Base-by-base conservation (phyloP, 208 protist species). In the Acanthamoeba triangularis region DNA sequence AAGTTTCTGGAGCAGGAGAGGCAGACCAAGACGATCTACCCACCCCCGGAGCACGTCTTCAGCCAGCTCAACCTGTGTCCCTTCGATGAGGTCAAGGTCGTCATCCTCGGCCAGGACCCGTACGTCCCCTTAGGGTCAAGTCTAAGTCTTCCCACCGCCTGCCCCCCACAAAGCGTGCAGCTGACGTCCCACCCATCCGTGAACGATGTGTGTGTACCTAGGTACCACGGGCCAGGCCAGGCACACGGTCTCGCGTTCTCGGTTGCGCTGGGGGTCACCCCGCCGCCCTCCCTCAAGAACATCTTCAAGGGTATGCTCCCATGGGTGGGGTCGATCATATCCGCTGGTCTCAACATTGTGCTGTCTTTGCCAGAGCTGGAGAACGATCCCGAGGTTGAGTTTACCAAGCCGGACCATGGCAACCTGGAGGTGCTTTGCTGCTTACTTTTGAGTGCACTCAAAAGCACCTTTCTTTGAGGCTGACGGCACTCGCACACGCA, bases 161-260 rank as follows among this genome's bases (percentile, higher is more conserved):
- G 41, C 5, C 30, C 20, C 14, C 65, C 56, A 16, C 56, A 23
- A 7, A 54, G 23, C 44, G n/a, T 8, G 13, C 13, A 6, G 6
- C 3, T 44, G 35, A 20, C 18, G 3, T 23, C 8, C 37, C n/a
- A n/a, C n/a, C n/a, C 23, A 13, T 61, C 98, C 54, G 93, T 98
- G 78, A 6, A 41, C n/a, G 14, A 18, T 44, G 14, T 20, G 41
- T 80, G 41, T 80, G 41, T 20, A n/a, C 8, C 10, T 52, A 91
- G 84, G 25, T 97, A 97, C 25, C 95, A 96, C 35, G 95, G 96
- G 7, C 28, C 37, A 1, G 98, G 98, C 52, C 99, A 99, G 96
- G 99, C 99, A 0, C 99, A 99, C 96, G 99, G 99, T 4, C 96
- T 99, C 23, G 98, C 98, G 90, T 99, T 99, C 96, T 99, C 98